Conservation (phyloP, 805 yeast genomes). For the Ogataea parapolymorpha region DNA sequence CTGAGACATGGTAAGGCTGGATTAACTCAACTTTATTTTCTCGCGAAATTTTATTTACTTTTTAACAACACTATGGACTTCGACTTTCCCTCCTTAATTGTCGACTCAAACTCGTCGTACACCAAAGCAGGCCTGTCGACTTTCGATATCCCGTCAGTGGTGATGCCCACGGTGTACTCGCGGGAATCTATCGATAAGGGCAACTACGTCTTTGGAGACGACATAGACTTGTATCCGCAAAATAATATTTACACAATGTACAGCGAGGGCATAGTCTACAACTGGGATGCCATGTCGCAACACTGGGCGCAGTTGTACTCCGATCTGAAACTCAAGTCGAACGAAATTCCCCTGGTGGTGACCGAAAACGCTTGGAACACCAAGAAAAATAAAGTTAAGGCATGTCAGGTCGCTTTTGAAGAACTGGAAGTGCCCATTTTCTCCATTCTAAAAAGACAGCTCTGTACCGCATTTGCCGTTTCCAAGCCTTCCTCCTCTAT, state of each 20-base stretch:
- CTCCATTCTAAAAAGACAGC: constrained; percentile 70
- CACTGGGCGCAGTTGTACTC: constrained; percentile 68
- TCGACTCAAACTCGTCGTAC: constrained; percentile 62
- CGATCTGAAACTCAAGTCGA: constrained; percentile 46
- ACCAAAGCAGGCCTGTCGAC: constrained; percentile 72
- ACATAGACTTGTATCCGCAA: constrained; percentile 41
- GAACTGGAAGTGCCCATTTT: constrained; percentile 71
- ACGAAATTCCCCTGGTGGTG: constrained; percentile 62
- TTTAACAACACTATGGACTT: constrained; percentile 26
- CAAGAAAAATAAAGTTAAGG: constrained; percentile 49
- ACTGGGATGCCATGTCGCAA: constrained; percentile 66
- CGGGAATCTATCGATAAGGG: constrained; percentile 29
- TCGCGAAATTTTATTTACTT: constrained; percentile 5
- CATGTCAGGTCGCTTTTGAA: constrained; percentile 74
- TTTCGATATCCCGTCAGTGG: constrained; percentile 58
- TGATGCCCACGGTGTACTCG: constrained; percentile 55
- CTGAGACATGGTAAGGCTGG: constrained; percentile 12
- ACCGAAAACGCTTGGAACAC: constrained; percentile 66
- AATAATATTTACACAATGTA: constrained; percentile 56
- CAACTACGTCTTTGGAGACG: constrained; percentile 34
- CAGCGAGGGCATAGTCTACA: constrained; percentile 62
- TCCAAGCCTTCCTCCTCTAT: constrained; percentile 71
- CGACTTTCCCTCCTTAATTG: constrained; percentile 57
- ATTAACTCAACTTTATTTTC: constrained; percentile 1
- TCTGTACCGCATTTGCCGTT: constrained; percentile 73